Base-by-base conservation (phyloP, 345 rosid genomes). In the Salix viminalis region DNA sequence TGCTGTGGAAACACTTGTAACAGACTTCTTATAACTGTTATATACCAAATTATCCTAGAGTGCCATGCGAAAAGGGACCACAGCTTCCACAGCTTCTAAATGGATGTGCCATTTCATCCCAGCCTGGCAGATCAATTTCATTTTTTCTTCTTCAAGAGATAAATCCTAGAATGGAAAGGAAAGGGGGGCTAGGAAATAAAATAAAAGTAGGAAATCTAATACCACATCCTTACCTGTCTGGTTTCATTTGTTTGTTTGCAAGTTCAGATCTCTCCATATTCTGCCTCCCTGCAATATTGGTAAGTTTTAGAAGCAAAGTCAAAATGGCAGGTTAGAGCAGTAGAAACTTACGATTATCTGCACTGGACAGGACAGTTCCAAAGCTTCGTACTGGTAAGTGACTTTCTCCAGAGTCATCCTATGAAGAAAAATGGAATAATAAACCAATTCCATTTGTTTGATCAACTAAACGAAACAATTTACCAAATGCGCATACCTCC, bases 351-450 rank as follows among this genome's bases (percentile, higher is more conserved):
- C 97, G 65, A 42, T 88, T 92, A 58, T 85, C 92, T 76, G 84
- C 90, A 28, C 81, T 87, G 24, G 87, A 66, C 82, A 95, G 71
- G 79, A 90, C 50, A 73, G 97, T 93, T 74, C 99, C 97, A 80
- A 95, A 95, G 83, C 92, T 92, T 81, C 97, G 83, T 28, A 74
- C 77, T 42, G 91, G 90, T 34, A 84, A 74, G 37, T 84, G 75
- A 81, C 80, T 82, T 80, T 88, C 97, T 79, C 79, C 86, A 1
- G 80, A 48, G 58, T 84, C 91, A 79, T 91, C 90, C 90, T 89
- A 44, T 8, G 65, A 16, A 76, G 76, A 62, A 28, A 69, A 77
- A 32, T 67, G 37, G 50, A 76, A 74, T 67, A 73, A 68, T 67
- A 74, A 78, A 80, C n/a, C 0, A 37, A 26, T 18, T 72, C 23